Conservation (phyloP, 2,329 filamentous ascomycete genomes). For the Leptographium wingfieldii region DNA sequence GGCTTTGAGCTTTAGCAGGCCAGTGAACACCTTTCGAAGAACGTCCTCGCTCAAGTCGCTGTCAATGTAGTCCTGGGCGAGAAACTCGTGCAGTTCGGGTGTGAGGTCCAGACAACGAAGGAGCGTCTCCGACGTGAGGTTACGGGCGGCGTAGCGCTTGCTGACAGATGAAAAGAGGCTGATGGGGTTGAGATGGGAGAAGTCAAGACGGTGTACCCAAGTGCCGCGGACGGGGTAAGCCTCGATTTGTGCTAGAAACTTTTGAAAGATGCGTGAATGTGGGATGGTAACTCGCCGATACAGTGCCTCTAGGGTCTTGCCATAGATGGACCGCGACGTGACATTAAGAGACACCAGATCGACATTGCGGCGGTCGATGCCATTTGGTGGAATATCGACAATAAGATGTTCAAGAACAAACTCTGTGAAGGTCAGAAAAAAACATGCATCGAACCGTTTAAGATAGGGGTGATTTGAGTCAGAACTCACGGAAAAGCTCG, state of each 20-base stretch:
- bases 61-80: constrained; percentile 71
- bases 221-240: constrained; percentile 57
- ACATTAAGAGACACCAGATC: constrained; percentile 66
- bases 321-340: constrained; percentile 63
- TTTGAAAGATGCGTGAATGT: constrained; percentile 72
- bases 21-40: constrained; percentile 56
- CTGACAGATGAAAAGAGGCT: constrained; percentile 63
- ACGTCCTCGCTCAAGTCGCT: constrained; percentile 59
- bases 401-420: constrained; percentile 64
- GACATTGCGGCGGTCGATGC: constrained; percentile 61
- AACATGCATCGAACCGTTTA: neutral
- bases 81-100: constrained; percentile 63
- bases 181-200: constrained; percentile 74
- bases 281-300: constrained; percentile 73
- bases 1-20: constrained; percentile 49
- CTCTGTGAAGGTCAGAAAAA: constrained; percentile 28
- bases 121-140: constrained; percentile 63
- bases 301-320: constrained; percentile 59
- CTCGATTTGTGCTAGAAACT: constrained; percentile 59
- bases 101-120: constrained; percentile 58
- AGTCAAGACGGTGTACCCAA: constrained; percentile 67
- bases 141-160: constrained; percentile 62
- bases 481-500: constrained; percentile 55
- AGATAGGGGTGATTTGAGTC: neutral
- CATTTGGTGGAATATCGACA: constrained; percentile 61